Conservation (phyloP, 2,329 filamentous ascomycete genomes). For the Aspergillus floridensis region DNA sequence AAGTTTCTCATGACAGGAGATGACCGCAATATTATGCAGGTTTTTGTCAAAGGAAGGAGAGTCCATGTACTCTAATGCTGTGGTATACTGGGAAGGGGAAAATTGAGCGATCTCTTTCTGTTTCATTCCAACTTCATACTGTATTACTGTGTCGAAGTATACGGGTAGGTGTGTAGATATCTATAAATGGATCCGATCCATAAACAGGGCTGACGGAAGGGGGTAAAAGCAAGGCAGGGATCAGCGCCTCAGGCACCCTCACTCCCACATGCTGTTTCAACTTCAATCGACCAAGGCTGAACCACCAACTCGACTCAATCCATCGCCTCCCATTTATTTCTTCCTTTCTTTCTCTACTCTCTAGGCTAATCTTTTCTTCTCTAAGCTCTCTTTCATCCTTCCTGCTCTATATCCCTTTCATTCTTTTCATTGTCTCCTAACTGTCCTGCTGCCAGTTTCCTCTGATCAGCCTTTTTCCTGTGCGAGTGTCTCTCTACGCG, state of each 20-base stretch:
- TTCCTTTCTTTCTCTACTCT: not conserved
- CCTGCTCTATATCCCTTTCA: too few species aligned
- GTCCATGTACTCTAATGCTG: conserved; percentile 17
- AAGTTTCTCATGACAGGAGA: conserved; percentile 67
- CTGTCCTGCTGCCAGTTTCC: not conserved
- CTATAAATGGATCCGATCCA: not conserved
- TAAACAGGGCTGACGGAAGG: not conserved
- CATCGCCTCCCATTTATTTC: not conserved
- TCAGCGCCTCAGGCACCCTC: not conserved
- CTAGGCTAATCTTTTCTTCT: not conserved
- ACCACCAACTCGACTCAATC: not conserved
- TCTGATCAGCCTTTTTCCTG: too few species aligned
- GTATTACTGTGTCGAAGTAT: too few species aligned
- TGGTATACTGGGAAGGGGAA: too few species aligned
- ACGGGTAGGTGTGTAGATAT: not conserved
- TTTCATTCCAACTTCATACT: too few species aligned
- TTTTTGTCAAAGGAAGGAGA: conserved; percentile 53
- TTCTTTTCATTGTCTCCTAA: not conserved
- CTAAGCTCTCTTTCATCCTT: not conserved
- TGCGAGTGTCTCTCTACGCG: not conserved
- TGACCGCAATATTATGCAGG: conserved; percentile 58
- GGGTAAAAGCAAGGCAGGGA: not conserved
- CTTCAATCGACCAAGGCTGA: not conserved
- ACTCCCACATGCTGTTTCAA: not conserved
- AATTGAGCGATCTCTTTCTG: too few species aligned